Percentiles rank a stretch among this genome's conserved stretches.
Evolutionary conservation across 2,329 filamentous ascomycete genomes (phyloP).

Genomic region (Trichoderma breve): DNA sequence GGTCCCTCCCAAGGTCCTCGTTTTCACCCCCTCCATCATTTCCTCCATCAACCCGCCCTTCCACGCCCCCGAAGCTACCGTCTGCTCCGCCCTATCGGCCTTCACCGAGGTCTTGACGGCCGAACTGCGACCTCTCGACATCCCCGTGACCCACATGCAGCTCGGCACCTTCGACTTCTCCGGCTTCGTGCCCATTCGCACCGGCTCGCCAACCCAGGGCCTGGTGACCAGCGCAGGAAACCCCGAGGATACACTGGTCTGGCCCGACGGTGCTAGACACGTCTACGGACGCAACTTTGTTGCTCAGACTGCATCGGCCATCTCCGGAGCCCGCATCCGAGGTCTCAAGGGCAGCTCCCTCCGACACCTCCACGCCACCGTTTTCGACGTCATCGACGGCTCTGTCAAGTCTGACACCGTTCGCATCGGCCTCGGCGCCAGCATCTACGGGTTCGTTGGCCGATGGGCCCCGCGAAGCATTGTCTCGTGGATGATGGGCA

Average conservation of each 20-base stretch:
- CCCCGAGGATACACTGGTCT: slow-evolving; percentile 53
- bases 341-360: slow-evolving; percentile 68
- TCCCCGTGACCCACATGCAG: slow-evolving; percentile 83
- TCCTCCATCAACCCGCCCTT: slow-evolving; percentile 76
- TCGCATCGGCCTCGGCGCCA: slow-evolving; percentile 79
- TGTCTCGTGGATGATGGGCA: slow-evolving; percentile 92
- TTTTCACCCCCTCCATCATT: slow-evolving; percentile 78
- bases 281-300: slow-evolving; percentile 64
- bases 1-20: slow-evolving; percentile 64
- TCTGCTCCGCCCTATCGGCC: slow-evolving; percentile 82
- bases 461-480: slow-evolving; percentile 72
- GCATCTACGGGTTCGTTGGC: slow-evolving; percentile 82
- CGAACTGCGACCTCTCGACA: slow-evolving; percentile 72
- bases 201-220: slow-evolving; percentile 33
- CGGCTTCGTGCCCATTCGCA: slow-evolving; percentile 53
- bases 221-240: slow-evolving; percentile 42
- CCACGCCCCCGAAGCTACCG: slow-evolving; percentile 80
- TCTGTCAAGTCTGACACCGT: slow-evolving; percentile 61
- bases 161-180: slow-evolving; percentile 88
- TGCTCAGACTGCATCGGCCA: slow-evolving; percentile 52
- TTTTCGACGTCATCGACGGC: slow-evolving; percentile 84
- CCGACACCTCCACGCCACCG: slow-evolving; percentile 76
- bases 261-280: slow-evolving; percentile 60
- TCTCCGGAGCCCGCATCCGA: slow-evolving; percentile 56
- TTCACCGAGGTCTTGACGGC: slow-evolving; percentile 78